Evolutionary conservation across 352 stramenopile species (phyloP).

Genomic region (Phytophthora boehmeriae): DNA sequence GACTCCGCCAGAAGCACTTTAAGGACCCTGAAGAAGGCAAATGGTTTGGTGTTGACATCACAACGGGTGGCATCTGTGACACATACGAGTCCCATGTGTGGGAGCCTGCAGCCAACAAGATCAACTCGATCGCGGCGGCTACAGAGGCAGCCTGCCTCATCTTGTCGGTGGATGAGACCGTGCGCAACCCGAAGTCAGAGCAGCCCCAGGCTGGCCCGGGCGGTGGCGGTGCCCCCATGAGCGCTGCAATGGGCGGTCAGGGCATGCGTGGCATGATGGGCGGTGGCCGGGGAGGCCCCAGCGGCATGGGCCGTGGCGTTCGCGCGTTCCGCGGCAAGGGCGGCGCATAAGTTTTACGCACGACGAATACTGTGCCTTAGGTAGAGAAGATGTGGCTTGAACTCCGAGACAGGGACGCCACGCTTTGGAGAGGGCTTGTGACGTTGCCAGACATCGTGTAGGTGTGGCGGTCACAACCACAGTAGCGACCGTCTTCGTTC

Average conservation of each 20-base stretch:
- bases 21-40: slow-evolving; percentile 91
- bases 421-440: slow-evolving; percentile 29
- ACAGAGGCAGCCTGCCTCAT: slow-evolving; percentile 98
- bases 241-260: slow-evolving; percentile 90
- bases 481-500: slow-evolving; percentile 11
- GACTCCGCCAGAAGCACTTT: slow-evolving; percentile 96
- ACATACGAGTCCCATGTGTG: slow-evolving; percentile 98
- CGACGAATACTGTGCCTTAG: slow-evolving; percentile 34
- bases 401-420: slow-evolving; percentile 5
- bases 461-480: slow-evolving; percentile 9
- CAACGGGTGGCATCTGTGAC: slow-evolving; percentile 97
- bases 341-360: slow-evolving; percentile 60
- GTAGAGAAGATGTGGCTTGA: slow-evolving; percentile 37
- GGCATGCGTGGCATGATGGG: slow-evolving; percentile 93
- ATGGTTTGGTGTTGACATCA: slow-evolving; percentile 99
- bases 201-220: slow-evolving; percentile 81
- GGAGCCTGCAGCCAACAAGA: slow-evolving; percentile 99
- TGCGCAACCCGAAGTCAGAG: slow-evolving; percentile 97
- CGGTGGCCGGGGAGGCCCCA: slow-evolving; percentile 63
- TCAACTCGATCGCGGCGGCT: slow-evolving; percentile 96
- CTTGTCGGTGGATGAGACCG: slow-evolving; percentile 99
- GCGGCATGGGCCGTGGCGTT: slow-evolving; percentile 78
- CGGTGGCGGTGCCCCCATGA: slow-evolving; percentile 75
- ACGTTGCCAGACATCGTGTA: slow-evolving; percentile 23
- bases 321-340: slow-evolving; percentile 80